Evolutionary conservation across 352 stramenopile species (phyloP).

Genomic region (Globisporangium emineosum): DNA sequence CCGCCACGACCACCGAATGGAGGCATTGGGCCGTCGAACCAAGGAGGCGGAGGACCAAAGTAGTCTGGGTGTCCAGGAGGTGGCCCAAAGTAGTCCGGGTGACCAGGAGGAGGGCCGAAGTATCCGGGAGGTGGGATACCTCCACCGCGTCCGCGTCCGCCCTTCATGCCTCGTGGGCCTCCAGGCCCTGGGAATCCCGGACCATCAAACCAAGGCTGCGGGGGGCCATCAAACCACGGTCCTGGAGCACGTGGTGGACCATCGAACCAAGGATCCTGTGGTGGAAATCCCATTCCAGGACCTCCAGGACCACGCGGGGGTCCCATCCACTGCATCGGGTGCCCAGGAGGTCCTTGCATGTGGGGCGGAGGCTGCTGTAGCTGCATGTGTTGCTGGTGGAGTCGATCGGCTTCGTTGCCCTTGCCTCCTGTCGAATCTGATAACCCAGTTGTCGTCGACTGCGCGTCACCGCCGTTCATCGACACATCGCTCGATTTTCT

Average conservation of each 20-base stretch:
- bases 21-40: slow-evolving; percentile 62
- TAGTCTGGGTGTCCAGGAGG: slow-evolving; percentile 74
- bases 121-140: slow-evolving; percentile 62
- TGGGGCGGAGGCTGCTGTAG: slow-evolving; percentile 14
- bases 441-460: not conserved
- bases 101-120: slow-evolving; percentile 53
- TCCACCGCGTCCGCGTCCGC: slow-evolving; percentile 41
- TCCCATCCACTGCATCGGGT: slow-evolving; percentile 33
- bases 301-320: slow-evolving; percentile 36
- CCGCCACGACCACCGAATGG: slow-evolving; percentile 47
- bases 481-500: slow-evolving; percentile 15
- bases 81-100: slow-evolving; percentile 69
- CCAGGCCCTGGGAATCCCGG: slow-evolving; percentile 50
- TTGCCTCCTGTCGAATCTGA: slow-evolving; percentile 1
- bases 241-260: slow-evolving; percentile 54
- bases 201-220: slow-evolving; percentile 76
- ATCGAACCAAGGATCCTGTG: slow-evolving; percentile 68
- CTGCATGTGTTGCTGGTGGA: slow-evolving; percentile 19
- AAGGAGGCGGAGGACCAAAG: slow-evolving; percentile 63
- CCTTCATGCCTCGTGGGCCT: slow-evolving; percentile 33
- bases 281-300: slow-evolving; percentile 56
- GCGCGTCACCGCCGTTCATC: not conserved
- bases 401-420: slow-evolving; percentile 20
- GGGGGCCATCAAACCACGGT: slow-evolving; percentile 73
- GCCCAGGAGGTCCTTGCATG: slow-evolving; percentile 28